Conservation (phyloP, 148 eudicot genomes). For the Chenopodium formosanum region DNA sequence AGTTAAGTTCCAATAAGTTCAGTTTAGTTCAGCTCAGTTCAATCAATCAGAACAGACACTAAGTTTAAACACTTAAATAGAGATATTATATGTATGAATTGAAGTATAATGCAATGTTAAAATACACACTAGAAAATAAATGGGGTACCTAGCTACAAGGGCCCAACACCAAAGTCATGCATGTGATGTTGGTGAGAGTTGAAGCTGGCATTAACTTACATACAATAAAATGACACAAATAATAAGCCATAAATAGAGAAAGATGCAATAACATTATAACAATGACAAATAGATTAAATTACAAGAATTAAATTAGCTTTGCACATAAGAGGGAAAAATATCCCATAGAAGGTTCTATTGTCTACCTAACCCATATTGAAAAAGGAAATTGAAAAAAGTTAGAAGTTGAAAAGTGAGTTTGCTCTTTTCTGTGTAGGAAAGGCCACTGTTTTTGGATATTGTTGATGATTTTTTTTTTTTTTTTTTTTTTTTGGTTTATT, state of each 20-base stretch:
- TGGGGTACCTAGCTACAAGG: neutral
- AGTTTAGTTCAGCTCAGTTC: too few species aligned
- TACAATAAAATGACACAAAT: neutral
- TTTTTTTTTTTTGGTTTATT: neutral
- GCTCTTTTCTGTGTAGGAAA: slow-evolving; percentile 19
- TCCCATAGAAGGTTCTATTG: slow-evolving; percentile 50
- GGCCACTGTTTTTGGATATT: slow-evolving; percentile 20
- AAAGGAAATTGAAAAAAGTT: slow-evolving; percentile 11
- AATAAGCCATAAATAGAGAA: slow-evolving; percentile 1
- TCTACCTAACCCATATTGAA: slow-evolving; percentile 53
- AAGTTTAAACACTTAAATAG: too few species aligned
- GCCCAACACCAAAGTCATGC: slow-evolving; percentile 10
- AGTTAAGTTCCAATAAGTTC: too few species aligned
- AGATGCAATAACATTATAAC: neutral
- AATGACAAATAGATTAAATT: neutral
- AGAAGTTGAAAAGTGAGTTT: slow-evolving; percentile 32
- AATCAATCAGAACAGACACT: too few species aligned
- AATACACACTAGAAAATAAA: too few species aligned
- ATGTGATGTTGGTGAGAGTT: slow-evolving; percentile 22
- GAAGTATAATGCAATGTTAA: too few species aligned
- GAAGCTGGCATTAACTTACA: neutral
- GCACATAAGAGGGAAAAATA: slow-evolving; percentile 4
- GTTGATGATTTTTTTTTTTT: neutral
- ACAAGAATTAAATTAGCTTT: neutral
- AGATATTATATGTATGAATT: too few species aligned